Base-by-base conservation (phyloP, 1,139 yeast genomes). In the Pichia sp. region DNA sequence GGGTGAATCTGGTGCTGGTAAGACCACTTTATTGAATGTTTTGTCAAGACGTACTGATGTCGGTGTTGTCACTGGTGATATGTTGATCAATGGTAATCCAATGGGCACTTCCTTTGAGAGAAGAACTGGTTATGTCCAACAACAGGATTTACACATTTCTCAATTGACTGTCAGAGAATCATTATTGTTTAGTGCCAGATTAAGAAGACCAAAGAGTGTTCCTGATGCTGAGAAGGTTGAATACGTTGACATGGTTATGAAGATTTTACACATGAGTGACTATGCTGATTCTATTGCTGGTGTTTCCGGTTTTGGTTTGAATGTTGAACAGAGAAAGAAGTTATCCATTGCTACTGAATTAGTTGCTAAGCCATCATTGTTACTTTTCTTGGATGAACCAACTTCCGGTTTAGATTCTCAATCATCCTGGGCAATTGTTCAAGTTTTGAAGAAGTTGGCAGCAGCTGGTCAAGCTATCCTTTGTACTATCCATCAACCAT, bases 1-100 rank as follows among this genome's bases (percentile, higher is more conserved):
- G 81, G 83, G 84, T 38, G 81, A 74, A 49, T 75, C 82, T 8
- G 84, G 84, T 48, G 81, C 83, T 28, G 84, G 84, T 54, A 77
- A 77, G 52, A 75, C 84, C 1, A 76, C 83, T 1, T 54, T 76
- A 37, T 63, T 77, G 47, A 74, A 75, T 47, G 67, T 70, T 31
- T 58, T 77, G 41, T 73, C 83, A 21, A 72, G 67, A 44, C 61
- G 78, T 53, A 55, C 67, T 33, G 68, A 66, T 39, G 59, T 60
- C 47, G 77, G 76, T 41, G 62, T 64, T 29, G 61, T 72, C 23
- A 66, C 76, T 25, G 78, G 78, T 45, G 72, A 67, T 34, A 67
- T 70, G 65, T 50, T 69, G 30, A 74, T 72, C 20, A 69, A 72
- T 48, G 75, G 75, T 36, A 55, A 56, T 29, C 63, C 65, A 10